Evolutionary conservation across 2,329 filamentous ascomycete genomes (phyloP).

Genomic region (Colletotrichum neosansevieriae): DNA sequence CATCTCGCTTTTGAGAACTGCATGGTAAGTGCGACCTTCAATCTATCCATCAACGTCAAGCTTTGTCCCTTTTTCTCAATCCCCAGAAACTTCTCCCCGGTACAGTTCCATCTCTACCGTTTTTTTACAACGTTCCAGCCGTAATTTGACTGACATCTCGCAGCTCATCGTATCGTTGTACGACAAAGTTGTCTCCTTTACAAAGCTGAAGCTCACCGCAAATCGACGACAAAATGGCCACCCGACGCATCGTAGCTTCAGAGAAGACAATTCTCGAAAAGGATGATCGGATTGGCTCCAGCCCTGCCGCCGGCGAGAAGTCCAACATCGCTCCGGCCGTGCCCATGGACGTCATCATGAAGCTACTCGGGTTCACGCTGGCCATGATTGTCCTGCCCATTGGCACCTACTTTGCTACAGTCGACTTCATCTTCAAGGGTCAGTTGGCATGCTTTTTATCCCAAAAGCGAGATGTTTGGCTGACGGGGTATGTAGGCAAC

Average conservation of each 20-base stretch:
- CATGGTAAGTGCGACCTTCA: not conserved
- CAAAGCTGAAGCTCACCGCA: not conserved
- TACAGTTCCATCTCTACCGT: no score
- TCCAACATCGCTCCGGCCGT: conserved; percentile 87
- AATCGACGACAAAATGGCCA: conserved; percentile 69
- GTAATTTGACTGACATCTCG: not conserved
- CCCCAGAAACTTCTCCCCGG: no score
- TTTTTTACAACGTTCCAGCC: not conserved
- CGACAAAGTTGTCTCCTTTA: not conserved
- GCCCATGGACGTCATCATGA: conserved; percentile 87
- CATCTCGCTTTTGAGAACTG: conserved; percentile 19
- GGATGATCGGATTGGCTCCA: conserved; percentile 59
- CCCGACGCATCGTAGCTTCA: conserved; percentile 72
- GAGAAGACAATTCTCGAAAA: conserved; percentile 77
- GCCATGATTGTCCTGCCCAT: conserved; percentile 93
- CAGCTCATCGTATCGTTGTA: not conserved
- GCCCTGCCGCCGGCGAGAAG: conserved; percentile 61
- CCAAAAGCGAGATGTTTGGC: not conserved
- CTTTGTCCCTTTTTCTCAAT: not conserved
- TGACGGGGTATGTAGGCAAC: conserved; percentile 72
- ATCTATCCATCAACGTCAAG: conserved; percentile 7
- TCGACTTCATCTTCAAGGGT: conserved; percentile 85
- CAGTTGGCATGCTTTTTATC: conserved; percentile 42
- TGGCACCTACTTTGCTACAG: conserved; percentile 86
- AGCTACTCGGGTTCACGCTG: conserved; percentile 89